Evolutionary conservation across 2,329 filamentous ascomycete genomes (phyloP), one percentile per base, ranked within the genome.

Genomic region (Cordyceps cateniannulata): DNA sequence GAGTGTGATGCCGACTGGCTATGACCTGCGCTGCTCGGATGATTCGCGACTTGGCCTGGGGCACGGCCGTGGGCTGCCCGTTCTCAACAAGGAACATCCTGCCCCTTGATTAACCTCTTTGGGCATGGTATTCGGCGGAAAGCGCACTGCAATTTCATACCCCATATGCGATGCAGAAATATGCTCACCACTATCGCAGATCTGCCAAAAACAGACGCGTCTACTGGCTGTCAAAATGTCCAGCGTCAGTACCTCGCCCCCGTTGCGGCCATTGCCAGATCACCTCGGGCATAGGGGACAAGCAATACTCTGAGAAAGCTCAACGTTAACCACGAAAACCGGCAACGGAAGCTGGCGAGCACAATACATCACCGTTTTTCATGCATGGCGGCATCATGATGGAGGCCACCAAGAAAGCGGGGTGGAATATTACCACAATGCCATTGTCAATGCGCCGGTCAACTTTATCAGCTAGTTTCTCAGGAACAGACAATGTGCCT

Each of bases 11-110:
- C 20, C 25, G 10, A 45, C 27, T 49, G 29, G 45, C 29, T 57
- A 20, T 47, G 53, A 56, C 53, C 53, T 35, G 10, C 7, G 14
- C 22, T 57, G 54, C 54, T 57, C 54, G 54, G 54, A 57, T 48
- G 53, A 44, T 32, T 38, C 53, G 25, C 44, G 44, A 10, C 54
- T 27, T 57, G 44, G 29, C 54, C 32, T 5, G 8, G 54, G 40
- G 54, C 53, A 56, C 42, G 53, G 53, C 53, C 53, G 40, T 48
- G 5, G 53, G 22, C 25, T 47, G 27, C 53, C 22, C 27, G 40
- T 22, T 47, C 12, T 3, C 24, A 47, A 5, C 53, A 49, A 27
- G 42, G 54, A 38, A 45, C 12, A 27, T 25, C 8, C 6, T 45
- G n/a, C 45, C 54, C 54, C 44, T 48, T 48, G 44, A 49, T 40